Evolutionary conservation across 2,329 filamentous ascomycete genomes (phyloP).

Genomic region (Lanzia echinophila): DNA sequence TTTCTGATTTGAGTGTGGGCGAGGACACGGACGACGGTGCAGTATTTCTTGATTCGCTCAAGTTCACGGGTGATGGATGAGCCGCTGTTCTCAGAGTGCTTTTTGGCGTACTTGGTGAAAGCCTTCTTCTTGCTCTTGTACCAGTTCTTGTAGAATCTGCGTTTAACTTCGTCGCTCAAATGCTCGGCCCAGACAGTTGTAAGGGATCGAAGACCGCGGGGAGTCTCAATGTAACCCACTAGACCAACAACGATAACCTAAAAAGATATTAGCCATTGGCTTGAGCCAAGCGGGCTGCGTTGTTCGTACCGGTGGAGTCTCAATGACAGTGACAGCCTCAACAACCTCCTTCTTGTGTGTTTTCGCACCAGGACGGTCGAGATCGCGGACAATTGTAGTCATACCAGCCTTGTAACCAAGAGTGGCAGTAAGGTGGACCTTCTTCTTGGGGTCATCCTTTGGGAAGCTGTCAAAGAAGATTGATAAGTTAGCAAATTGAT

Average conservation of each 20-base stretch:
- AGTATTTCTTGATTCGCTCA: slow-evolving; percentile 99
- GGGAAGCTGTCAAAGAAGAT: slow-evolving; percentile 60
- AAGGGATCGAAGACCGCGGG: slow-evolving; percentile 97
- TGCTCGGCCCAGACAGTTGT: slow-evolving; percentile 99
- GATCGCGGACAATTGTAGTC: slow-evolving; percentile 93
- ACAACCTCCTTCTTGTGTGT: slow-evolving; percentile 98
- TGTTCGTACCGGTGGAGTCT: slow-evolving; percentile 92
- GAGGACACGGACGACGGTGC: slow-evolving; percentile 97
- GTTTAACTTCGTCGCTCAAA: slow-evolving; percentile 96
- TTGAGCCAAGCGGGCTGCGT: slow-evolving; percentile 73
- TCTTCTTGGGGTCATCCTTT: slow-evolving; percentile 99
- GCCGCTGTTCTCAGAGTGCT: slow-evolving; percentile 91
- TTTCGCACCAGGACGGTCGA: slow-evolving; percentile 98
- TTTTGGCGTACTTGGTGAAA: slow-evolving; percentile 99
- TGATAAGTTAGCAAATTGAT: slow-evolving; percentile 5
- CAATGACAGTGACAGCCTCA: slow-evolving; percentile 80
- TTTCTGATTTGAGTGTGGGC: slow-evolving; percentile 99
- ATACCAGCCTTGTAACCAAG: slow-evolving; percentile 99
- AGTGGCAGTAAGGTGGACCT: slow-evolving; percentile 93
- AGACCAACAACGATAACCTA: slow-evolving; percentile 99
- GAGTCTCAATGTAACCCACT: slow-evolving; percentile 99
- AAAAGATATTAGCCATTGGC: slow-evolving; percentile 63
- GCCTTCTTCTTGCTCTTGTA: slow-evolving; percentile 99
- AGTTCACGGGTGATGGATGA: slow-evolving; percentile 91
- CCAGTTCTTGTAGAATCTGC: slow-evolving; percentile 99